Evolutionary conservation across 2,329 filamentous ascomycete species (phyloP).

Genomic region (Pezicula neosporulosa): DNA sequence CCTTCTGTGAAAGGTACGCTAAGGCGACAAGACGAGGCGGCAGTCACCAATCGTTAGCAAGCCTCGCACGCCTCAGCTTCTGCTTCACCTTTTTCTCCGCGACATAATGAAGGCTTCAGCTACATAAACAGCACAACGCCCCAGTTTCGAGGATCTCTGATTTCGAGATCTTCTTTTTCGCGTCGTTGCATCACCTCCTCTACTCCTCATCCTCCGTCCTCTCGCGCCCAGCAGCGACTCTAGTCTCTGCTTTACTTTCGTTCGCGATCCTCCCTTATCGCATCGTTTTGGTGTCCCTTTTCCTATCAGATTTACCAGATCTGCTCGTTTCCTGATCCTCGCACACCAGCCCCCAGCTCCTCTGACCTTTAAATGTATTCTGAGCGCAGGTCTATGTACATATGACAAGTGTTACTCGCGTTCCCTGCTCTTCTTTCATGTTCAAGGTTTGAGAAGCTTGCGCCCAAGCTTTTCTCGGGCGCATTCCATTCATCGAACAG

Average conservation of each 20-base stretch:
- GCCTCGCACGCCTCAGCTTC: too few species aligned
- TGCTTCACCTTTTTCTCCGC: too few species aligned
- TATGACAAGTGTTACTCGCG: slow-evolving; percentile 15
- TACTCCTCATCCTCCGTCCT: slow-evolving; percentile 4
- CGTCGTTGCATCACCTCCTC: slow-evolving; percentile 4
- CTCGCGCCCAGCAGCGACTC: slow-evolving; percentile 9
- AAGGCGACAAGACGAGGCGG: too few species aligned
- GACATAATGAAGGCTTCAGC: too few species aligned
- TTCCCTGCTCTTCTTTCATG: slow-evolving; percentile 21
- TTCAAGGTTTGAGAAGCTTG: slow-evolving; percentile 10
- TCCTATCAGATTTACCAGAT: slow-evolving; percentile 13
- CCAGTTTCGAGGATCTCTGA: too few species aligned
- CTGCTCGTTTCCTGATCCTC: slow-evolving; percentile 9
- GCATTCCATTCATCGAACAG: neutral
- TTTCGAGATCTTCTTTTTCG: slow-evolving; percentile 1
- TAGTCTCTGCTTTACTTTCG: slow-evolving; percentile 16
- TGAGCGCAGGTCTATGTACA: slow-evolving; percentile 19
- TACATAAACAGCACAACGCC: too few species aligned
- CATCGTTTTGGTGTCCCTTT: slow-evolving; percentile 16
- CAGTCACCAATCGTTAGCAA: too few species aligned
- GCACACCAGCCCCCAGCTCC: slow-evolving; percentile 13
- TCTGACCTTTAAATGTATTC: slow-evolving; percentile 20
- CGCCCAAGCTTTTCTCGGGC: neutral
- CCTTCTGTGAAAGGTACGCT: too few species aligned
- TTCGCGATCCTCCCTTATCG: slow-evolving; percentile 12